Evolutionary conservation across 2,329 filamentous ascomycete species (phyloP), one percentile per base, ranked within the genome.

Genomic region (Penicillium sclerotiorum): DNA sequence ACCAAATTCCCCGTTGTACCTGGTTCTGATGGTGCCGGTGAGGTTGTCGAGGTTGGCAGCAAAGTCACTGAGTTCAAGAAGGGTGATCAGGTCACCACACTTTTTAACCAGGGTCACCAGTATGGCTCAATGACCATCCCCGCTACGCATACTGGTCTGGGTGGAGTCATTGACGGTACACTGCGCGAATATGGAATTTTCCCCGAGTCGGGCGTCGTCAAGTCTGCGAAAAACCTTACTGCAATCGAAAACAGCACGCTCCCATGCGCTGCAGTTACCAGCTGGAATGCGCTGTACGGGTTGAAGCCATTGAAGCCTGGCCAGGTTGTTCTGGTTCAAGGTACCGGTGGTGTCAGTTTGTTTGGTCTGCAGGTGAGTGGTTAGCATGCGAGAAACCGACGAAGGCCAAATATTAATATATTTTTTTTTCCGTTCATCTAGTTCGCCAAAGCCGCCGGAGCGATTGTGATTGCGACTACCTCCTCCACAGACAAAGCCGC

Each of bases 141-240:
- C 37, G 72, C 69, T 21, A 49, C 72, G 5, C 47, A 52, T 1
- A 83, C 83, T 1, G 86, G 86, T 2, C 79, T 91, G 1, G 89
- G 89, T 47, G 88, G 87, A 41, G 77, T 77, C 9, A 48, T 87
- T 1, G 82, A 91, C 60, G 89, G 89, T 50, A 81, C 80, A 0
- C 77, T 93, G 21, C 81, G 87, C 37, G 77, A 87, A 58, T 84
- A 87, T 57, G 87, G 75, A 51, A 80, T 83, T 9, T 90, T 88
- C 65, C 77, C 82, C 51, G 85, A 90, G 73, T 80, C 68, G 18
- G 88, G 87, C 2, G 76, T 93, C 4, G 86, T 90, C 13, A 73
- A 72, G 39, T 76, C 81, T 48, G 89, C 89, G 1, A 65, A 63
- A 18, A 80, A 80, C 57, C 74, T 87, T 23, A 76, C 64, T 55